phyloP scores from a whole-genome alignment of 495 filamentous ascomycete genomes.

The Trichoderma asperelloides region DNA sequence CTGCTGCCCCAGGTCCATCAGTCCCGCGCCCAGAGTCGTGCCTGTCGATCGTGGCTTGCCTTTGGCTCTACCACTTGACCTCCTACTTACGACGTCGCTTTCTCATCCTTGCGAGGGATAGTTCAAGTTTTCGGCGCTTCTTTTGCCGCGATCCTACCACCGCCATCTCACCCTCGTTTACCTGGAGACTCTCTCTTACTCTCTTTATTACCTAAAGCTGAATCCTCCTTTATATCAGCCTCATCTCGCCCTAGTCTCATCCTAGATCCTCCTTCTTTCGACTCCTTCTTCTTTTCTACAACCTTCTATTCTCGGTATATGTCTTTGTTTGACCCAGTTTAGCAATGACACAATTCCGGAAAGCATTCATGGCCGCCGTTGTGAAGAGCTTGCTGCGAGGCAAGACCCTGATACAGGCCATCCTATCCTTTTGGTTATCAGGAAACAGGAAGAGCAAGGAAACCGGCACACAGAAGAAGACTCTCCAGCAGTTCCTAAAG shows the following conservation, averaged over 20 bases:
- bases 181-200: not conserved
- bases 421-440: constrained; percentile 41
- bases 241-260: constrained; percentile 6
- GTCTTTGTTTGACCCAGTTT: constrained; percentile 31
- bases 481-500: constrained; percentile 21
- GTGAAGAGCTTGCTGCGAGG: constrained; percentile 41
- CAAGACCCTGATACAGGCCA: constrained; percentile 40
- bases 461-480: not conserved
- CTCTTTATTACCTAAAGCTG: not conserved
- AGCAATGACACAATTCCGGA: constrained; percentile 38
- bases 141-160: not conserved
- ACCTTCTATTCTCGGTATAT: constrained; percentile 25
- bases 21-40: not conserved
- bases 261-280: constrained; percentile 6
- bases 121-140: not conserved
- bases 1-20: not conserved
- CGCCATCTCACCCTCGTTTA: constrained; percentile 4
- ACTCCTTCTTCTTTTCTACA: constrained; percentile 7
- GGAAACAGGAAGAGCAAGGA: constrained; percentile 18
- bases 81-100: not conserved
- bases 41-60: not conserved
- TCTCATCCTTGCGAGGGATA: not conserved
- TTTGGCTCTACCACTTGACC: not conserved
- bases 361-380: constrained; percentile 32
- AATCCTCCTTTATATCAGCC: not conserved